These are phyloP conservation scores for Jaminaea rosea DNA, from an alignment of 1,284 basidiomycete species.

Conservation along the genomic window DNA sequence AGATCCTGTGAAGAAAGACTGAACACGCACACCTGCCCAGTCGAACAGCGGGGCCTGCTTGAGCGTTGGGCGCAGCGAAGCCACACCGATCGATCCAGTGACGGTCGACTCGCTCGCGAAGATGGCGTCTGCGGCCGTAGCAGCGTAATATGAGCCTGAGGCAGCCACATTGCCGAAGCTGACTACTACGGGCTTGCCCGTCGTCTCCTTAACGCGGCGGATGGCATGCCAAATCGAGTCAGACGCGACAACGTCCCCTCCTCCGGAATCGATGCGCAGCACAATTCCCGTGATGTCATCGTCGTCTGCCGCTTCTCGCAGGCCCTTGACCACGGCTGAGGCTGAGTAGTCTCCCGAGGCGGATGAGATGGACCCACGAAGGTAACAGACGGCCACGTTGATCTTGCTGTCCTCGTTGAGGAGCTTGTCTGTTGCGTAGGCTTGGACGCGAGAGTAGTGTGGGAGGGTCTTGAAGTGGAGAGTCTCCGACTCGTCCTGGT, in stretches of 20 bases:
- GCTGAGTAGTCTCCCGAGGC: slow-evolving; percentile 41
- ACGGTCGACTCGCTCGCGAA: slow-evolving; percentile 48
- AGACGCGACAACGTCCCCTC: slow-evolving; percentile 49
- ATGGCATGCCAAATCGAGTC: slow-evolving; percentile 50
- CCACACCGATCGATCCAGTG: slow-evolving; percentile 49
- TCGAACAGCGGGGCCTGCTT: slow-evolving; percentile 49
- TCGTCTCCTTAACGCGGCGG: slow-evolving; percentile 39
- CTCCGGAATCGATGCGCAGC: slow-evolving; percentile 49
- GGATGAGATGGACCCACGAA: slow-evolving; percentile 46
- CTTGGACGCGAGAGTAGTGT: slow-evolving; percentile 27
- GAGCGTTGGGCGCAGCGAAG: slow-evolving; percentile 49
- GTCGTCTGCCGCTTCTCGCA: slow-evolving; percentile 49
- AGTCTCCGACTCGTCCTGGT: background rate
- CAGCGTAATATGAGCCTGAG: slow-evolving; percentile 48
- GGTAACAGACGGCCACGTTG: slow-evolving; percentile 49
- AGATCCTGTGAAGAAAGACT: slow-evolving; percentile 48
- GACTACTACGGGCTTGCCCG: slow-evolving; percentile 48
- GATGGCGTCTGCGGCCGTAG: slow-evolving; percentile 42
- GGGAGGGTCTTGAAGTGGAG: slow-evolving; percentile 23
- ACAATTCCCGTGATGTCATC: slow-evolving; percentile 47
- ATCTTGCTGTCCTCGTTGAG: slow-evolving; percentile 35
- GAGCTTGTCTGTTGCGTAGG: slow-evolving; percentile 14
- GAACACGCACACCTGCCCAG: slow-evolving; percentile 29
- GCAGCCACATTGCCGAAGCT: slow-evolving; percentile 49
- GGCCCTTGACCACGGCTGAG: slow-evolving; percentile 46